Evolutionary conservation across 2,329 filamentous ascomycete species (phyloP), one percentile per base, ranked within the genome.

Genomic region (Dothiorella sarmentorum): DNA sequence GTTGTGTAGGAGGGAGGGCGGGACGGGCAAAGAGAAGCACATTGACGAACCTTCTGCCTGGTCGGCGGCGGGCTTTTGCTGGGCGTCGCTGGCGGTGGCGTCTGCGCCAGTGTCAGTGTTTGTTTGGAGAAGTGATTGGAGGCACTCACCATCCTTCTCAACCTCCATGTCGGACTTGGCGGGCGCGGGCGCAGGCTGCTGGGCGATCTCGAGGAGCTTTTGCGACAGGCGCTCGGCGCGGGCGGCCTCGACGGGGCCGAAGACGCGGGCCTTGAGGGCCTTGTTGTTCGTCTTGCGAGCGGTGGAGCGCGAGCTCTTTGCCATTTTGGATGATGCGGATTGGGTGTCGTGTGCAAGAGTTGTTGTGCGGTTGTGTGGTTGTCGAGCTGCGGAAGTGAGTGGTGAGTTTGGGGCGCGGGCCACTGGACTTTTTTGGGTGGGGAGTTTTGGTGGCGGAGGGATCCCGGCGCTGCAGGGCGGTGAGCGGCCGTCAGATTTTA

Each of bases 281-380:
- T 84, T 82, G 77, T 91, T 91, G 79, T 97, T 97, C 68, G 82
- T 81, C 79, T 97, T 97, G 68, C 81, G 85, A 64, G 83, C 80
- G 71, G 88, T 95, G 64, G 92, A 84, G 72, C 93, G 83, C 61
- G 89, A 80, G 71, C 90, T 89, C 74, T 96, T 97, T 22, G 92
- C 93, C 93, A 97, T 97, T 66, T 58, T 40, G 15, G 20, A 38
- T n/a, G 10, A 15, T 24, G 17, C 22, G 58, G 82, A 71, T 55
- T 13, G 43, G 17, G 31, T 40, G 22, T 15, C 7, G 10, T 22
- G 18, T 15, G 35, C 11, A n/a, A 38, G 7, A 15, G 22, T 20
- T 18, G 43, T 3, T 13, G 37, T 18, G 31, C 18, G 45, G 31
- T 37, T 17, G 59, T 20, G 63, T 55, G 51, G 58, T 60, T 40